Percentiles rank a stretch among this genome's conserved stretches.
Conservation (phyloP, 495 filamentous ascomycete genomes). For the Evansstolkia leycettana region DNA sequence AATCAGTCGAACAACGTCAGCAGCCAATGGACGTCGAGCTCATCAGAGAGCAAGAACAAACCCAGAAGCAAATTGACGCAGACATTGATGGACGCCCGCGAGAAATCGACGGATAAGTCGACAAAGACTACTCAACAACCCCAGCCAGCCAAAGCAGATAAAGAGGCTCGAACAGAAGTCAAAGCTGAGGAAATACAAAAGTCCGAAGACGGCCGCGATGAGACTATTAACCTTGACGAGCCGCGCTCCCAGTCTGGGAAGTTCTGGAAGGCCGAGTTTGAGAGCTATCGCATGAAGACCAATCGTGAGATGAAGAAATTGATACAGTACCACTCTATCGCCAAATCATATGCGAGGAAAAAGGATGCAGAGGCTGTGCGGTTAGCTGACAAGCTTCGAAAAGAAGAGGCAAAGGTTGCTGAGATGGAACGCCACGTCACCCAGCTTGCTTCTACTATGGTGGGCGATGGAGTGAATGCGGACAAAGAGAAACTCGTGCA, state of each 20-base stretch:
- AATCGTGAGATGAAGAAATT: slow-evolving; percentile 65
- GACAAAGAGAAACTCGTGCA: slow-evolving; percentile 39
- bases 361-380: slow-evolving; percentile 74
- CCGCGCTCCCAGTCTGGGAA: slow-evolving; percentile 76
- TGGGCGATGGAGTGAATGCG: slow-evolving; percentile 28
- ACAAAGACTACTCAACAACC: slow-evolving; percentile 4
- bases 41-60: slow-evolving; percentile 35
- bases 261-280: slow-evolving; percentile 90
- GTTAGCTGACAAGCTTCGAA: slow-evolving; percentile 56
- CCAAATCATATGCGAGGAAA: slow-evolving; percentile 79
- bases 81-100: slow-evolving; percentile 31
- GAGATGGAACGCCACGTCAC: slow-evolving; percentile 45
- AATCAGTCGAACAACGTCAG: slow-evolving; percentile 47
- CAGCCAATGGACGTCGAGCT: slow-evolving; percentile 48
- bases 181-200: slow-evolving; percentile 4
- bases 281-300: slow-evolving; percentile 71
- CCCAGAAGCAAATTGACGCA: slow-evolving; percentile 35
- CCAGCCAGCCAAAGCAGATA: background rate
- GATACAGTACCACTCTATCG: slow-evolving; percentile 66
- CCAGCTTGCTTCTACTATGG: slow-evolving; percentile 45
- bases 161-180: slow-evolving; percentile 6
- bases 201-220: slow-evolving; percentile 30
- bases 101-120: slow-evolving; percentile 11
- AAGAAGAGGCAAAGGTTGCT: slow-evolving; percentile 44
- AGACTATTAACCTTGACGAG: slow-evolving; percentile 65